These are phyloP conservation scores for Hanseniaspora gamundiae DNA, from an alignment of 1,139 yeast genomes.

Conservation along the genomic window DNA sequence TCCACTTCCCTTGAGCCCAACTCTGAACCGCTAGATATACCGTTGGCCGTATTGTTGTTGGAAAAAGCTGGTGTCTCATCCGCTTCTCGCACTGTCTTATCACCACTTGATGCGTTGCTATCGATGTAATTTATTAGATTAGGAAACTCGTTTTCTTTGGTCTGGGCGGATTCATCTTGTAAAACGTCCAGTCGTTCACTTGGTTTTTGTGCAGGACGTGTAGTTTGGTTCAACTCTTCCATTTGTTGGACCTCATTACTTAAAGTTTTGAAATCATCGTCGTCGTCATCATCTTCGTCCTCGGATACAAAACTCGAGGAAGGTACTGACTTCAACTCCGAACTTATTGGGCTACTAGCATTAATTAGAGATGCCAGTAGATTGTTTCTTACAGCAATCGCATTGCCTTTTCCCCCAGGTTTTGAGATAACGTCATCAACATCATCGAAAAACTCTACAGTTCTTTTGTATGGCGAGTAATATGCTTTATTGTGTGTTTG, in stretches of 20 bases:
- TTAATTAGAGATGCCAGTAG: conserved; percentile 14
- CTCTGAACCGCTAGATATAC: no score
- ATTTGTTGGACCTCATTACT: conserved; percentile 14
- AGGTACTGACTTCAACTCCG: not conserved
- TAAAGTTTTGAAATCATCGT: conserved; percentile 12
- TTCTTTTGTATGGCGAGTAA: conserved; percentile 1
- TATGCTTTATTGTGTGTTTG: not conserved
- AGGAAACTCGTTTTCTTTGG: no score
- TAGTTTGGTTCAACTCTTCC: not conserved
- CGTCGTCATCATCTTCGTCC: conserved; percentile 10
- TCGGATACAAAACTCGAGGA: not conserved
- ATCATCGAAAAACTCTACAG: not conserved
- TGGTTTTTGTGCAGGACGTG: no score
- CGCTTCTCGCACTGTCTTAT: no score
- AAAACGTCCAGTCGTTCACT: no score
- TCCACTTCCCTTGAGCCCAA: no score
- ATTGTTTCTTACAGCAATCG: not conserved
- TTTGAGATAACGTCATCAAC: conserved; percentile 6
- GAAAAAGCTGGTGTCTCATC: no score
- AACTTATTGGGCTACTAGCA: not conserved
- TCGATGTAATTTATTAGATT: no score
- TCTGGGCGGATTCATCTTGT: no score
- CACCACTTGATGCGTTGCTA: no score
- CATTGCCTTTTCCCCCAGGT: no score
- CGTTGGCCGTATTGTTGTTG: no score